Base-by-base conservation (phyloP, 441 rosid species). In the Croton setiger region DNA sequence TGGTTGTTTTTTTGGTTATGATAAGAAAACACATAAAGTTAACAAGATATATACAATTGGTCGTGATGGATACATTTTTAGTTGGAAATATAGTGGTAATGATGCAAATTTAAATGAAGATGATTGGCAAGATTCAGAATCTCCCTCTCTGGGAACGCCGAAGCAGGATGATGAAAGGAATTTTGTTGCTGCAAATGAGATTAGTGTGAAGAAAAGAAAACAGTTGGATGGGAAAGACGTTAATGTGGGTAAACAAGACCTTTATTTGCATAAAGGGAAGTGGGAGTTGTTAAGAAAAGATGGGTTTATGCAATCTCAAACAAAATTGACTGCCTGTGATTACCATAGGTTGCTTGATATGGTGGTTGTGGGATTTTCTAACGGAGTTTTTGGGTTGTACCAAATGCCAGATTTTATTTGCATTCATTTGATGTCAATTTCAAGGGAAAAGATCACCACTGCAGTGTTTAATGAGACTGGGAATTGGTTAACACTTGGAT, bases 361-460 rank as follows among this genome's bases (percentile, higher is more conserved):
- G 85, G 75, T 89, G 60, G 97, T 92, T 54, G 98, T 87, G 59
- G 96, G 97, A 21, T 89, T 90, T 79, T 88, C 96, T 0, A 89
- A 88, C 74, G 98, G 99, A 48, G 96, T 87, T 60, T 95, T 90
- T 45, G 96, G 99, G 74, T 81, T 91, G 73, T 95, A 95, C 56
- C 96, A 95, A 77, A 95, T 95, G 98, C 99, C 97, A 0, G 95
- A 92, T 82, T 92, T 95, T 73, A 80, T 92, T 71, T 95, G 99
- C 79, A 76, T 95, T 61, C 98, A 92, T 77, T 80, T 86, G 80
- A 67, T 92, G 57, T 92, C 98, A 0, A 86, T 95, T 47, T 95
- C 97, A 0, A 92, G 89, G 78, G 92, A 91, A 82, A 92, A 89
- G 85, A 84, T 95, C 35, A 95, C 99, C 5, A 81, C 93, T 62